Percentiles rank a stretch among this genome's conserved stretches.
These are phyloP conservation scores for Mortierella sp. DNA, from an alignment of 371 early-diverging fungal species.

Conservation along the genomic window DNA sequence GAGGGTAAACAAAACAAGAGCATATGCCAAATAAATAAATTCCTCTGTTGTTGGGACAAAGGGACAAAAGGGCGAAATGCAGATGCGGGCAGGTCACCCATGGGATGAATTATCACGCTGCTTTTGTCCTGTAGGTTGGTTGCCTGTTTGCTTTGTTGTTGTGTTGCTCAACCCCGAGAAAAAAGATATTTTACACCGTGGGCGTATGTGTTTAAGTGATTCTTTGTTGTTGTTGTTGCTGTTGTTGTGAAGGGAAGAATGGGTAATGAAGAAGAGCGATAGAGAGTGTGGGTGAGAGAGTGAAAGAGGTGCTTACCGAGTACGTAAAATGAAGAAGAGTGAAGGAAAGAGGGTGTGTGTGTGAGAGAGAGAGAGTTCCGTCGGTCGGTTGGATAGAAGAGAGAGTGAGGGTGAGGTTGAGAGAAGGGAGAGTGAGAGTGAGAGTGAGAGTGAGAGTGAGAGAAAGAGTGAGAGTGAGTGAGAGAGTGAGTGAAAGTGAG, in stretches of 20 bases:
- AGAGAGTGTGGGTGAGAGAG: not conserved
- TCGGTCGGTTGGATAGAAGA: not conserved
- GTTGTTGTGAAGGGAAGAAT: too few species aligned
- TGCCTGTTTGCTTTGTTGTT: too few species aligned
- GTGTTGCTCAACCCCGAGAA: not conserved
- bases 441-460: too few species aligned
- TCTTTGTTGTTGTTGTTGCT: too few species aligned
- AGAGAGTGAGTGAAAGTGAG: not conserved
- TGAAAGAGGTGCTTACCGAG: not conserved
- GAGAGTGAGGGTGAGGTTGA: not conserved
- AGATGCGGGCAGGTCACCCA: not conserved
- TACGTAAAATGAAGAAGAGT: too few species aligned
- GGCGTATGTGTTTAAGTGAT: too few species aligned
- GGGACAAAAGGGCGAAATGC: not conserved
- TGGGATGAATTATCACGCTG: slow-evolving; percentile 1
- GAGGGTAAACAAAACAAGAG: not conserved
- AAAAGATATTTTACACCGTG: not conserved
- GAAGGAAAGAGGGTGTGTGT: not conserved
- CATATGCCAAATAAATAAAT: not conserved
- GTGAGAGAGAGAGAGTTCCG: not conserved
- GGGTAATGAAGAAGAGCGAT: not conserved
- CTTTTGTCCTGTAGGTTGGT: not conserved
- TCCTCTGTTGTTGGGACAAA: not conserved
- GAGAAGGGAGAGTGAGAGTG: not conserved
- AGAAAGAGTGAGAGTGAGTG: too few species aligned